Conservation (phyloP, 2,329 filamentous ascomycete species). For the Botrytis elliptica region DNA sequence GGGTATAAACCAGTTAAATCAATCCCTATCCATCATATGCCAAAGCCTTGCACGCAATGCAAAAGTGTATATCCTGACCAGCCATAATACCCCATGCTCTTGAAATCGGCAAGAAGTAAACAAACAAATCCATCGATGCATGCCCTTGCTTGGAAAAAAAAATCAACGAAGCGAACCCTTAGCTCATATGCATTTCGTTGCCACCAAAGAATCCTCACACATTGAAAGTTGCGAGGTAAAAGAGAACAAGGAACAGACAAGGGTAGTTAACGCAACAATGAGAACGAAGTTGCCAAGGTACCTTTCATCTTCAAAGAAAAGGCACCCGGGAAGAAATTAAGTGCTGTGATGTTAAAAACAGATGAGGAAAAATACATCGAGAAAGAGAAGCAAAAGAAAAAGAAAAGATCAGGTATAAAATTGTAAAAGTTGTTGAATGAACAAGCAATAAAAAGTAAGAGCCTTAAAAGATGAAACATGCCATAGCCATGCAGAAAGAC, state of each 20-base stretch:
- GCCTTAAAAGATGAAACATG: background rate
- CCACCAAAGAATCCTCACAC: background rate
- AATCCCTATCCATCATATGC: constrained; percentile 11
- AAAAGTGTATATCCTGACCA: constrained; percentile 15
- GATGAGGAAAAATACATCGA: background rate
- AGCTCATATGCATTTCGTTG: background rate
- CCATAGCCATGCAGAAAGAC: constrained; percentile 6
- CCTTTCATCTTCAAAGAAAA: background rate
- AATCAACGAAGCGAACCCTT: background rate
- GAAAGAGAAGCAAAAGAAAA: background rate
- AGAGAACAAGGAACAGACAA: background rate
- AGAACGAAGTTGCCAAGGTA: background rate
- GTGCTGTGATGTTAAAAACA: background rate
- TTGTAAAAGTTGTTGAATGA: background rate
- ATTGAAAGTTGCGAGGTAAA: background rate
- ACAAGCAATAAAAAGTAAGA: background rate
- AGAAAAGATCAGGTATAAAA: background rate
- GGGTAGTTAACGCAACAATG: background rate
- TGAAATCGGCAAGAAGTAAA: background rate
- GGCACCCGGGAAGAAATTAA: background rate
- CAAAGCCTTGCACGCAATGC: constrained; percentile 17
- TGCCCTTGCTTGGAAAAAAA: background rate
- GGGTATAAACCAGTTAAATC: constrained; percentile 1
- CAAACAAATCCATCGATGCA: constrained; percentile 8
- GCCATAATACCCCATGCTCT: constrained; percentile 4